These are phyloP conservation scores for Cyberlindnera xylosilytica DNA, from an alignment of 805 yeast species.

Conservation along the genomic window DNA sequence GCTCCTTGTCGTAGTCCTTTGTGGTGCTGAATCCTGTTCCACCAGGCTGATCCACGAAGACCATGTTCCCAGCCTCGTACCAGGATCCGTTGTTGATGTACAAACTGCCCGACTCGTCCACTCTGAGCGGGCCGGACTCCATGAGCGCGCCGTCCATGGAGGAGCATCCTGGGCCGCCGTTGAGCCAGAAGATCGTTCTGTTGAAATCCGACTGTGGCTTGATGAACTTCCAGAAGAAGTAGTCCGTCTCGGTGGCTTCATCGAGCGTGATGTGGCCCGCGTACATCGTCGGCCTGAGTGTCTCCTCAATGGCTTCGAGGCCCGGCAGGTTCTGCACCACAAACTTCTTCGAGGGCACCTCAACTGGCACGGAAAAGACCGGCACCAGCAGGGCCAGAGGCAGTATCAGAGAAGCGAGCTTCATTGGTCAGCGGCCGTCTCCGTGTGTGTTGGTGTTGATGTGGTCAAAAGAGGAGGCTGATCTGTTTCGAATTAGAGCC, in stretches of 20 bases:
- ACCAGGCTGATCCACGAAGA: slow-evolving; percentile 91
- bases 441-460: neutral
- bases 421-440: no score
- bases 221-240: slow-evolving; percentile 29
- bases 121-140: slow-evolving; percentile 87
- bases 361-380: slow-evolving; percentile 16
- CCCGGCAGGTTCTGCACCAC: slow-evolving; percentile 24
- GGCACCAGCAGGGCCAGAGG: neutral
- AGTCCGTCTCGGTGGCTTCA: slow-evolving; percentile 19
- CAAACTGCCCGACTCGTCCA: slow-evolving; percentile 43
- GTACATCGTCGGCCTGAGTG: slow-evolving; percentile 39
- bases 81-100: slow-evolving; percentile 71
- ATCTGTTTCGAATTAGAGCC: neutral
- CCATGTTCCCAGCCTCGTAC: slow-evolving; percentile 73
- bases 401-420: neutral
- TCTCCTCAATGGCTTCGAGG: slow-evolving; percentile 14
- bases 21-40: slow-evolving; percentile 88
- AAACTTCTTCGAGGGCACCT: slow-evolving; percentile 14
- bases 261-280: slow-evolving; percentile 36
- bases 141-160: slow-evolving; percentile 96
- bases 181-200: slow-evolving; percentile 78
- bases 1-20: slow-evolving; percentile 50
- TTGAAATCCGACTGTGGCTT: slow-evolving; percentile 23
- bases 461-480: neutral
- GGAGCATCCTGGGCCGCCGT: slow-evolving; percentile 99